Base-by-base conservation (phyloP, 371 early-diverging fungal species). In the Rhizopus delemar region DNA sequence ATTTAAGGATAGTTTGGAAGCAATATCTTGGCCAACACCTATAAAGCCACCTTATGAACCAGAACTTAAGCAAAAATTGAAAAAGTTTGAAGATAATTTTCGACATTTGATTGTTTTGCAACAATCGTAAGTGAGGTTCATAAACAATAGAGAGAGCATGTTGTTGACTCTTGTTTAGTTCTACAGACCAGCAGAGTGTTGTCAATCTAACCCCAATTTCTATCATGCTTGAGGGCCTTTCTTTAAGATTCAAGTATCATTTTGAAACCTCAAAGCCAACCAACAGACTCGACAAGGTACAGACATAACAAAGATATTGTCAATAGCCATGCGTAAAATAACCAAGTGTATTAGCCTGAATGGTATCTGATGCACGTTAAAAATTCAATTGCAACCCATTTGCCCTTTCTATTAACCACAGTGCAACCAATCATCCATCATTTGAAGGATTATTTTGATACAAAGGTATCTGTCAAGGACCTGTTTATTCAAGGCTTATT, bases 281-380 rank as follows among this genome's bases (percentile, higher is more conserved):
- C 0, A 93, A 90, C 60, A 83, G 92, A 33, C 71, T 88, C 1
- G 94, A 93, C 63, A 93, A 91, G 75, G 85, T 80, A 74, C 45
- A 31, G 15, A 3, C 31, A 15, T n/a, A 9, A 33, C 34, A 34
- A 22, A 38, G 22, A 22, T 22, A 22, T 0, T 22, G 22, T 22
- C 22, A 22, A 22, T 22, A 22, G 22, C 22, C 2, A 22, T 22
- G 22, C 22, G 22, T 22, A 22, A 22, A 22, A 22, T 41, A 45
- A 39, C 39, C 8, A 43, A 15, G 5, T 4, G 15, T 15, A 5
- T 5, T 62, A 86, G 88, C 93, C 94, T 28, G 94, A 94, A 69
- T 92, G 93, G 94, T 89, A 87, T 63, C 73, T 94, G 36, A 79
- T 83, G 2, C 88, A 89, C 53, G 73, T 88, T n/a, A 77, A 89